Evolutionary conservation across 495 filamentous ascomycete species (phyloP).

Genomic region (Staphylotrichum longicolle): DNA sequence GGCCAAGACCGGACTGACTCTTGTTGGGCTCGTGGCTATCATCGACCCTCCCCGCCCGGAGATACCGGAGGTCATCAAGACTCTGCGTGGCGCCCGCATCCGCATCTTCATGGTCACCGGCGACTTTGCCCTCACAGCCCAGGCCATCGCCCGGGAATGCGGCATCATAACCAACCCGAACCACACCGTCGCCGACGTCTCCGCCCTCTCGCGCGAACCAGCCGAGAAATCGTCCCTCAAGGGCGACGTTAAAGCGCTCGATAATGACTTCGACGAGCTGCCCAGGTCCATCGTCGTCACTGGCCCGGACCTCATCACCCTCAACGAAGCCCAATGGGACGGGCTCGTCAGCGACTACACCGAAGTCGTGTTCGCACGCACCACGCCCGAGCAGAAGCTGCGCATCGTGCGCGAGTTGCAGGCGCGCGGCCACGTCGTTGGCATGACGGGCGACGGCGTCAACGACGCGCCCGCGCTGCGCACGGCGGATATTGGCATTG

Average conservation of each 20-base stretch:
- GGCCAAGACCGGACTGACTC: slow-evolving; percentile 49
- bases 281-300: slow-evolving; percentile 49
- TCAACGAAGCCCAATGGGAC: slow-evolving; percentile 50
- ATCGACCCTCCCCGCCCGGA: slow-evolving; percentile 66
- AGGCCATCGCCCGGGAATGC: slow-evolving; percentile 64
- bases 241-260: neutral
- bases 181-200: slow-evolving; percentile 39
- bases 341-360: slow-evolving; percentile 37
- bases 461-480: slow-evolving; percentile 78
- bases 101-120: slow-evolving; percentile 72
- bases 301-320: slow-evolving; percentile 56
- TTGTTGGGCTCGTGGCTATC: slow-evolving; percentile 65
- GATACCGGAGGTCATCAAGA: slow-evolving; percentile 58
- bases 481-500: slow-evolving; percentile 74
- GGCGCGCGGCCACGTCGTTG: slow-evolving; percentile 52
- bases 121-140: slow-evolving; percentile 68
- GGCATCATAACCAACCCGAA: slow-evolving; percentile 58
- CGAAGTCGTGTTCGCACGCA: slow-evolving; percentile 62
- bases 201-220: slow-evolving; percentile 39
- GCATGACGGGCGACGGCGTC: slow-evolving; percentile 72
- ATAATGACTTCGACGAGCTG: slow-evolving; percentile 3
- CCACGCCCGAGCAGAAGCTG: slow-evolving; percentile 74
- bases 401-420: slow-evolving; percentile 70
- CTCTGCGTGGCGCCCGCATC: slow-evolving; percentile 59
- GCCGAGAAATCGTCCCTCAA: too few species aligned